Evolutionary conservation across 345 rosid genomes (phyloP).

Genomic region (Acer saccharum): DNA sequence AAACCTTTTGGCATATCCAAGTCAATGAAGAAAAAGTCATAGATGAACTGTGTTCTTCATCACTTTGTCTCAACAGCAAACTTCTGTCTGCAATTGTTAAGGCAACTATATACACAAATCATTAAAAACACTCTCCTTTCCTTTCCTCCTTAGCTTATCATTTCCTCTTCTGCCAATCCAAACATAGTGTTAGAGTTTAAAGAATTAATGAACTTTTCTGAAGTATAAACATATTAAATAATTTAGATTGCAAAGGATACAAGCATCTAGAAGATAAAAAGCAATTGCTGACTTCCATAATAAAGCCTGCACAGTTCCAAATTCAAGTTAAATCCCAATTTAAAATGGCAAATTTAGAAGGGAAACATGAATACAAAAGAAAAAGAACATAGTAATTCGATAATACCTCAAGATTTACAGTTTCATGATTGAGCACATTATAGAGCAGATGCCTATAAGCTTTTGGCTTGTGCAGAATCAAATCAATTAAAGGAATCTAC

Average conservation of each 20-base stretch:
- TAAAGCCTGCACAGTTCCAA: slow-evolving; percentile 50
- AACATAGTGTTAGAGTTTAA: not conserved
- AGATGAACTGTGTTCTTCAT: slow-evolving; percentile 44
- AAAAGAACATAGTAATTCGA: not conserved
- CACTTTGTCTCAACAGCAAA: slow-evolving; percentile 42
- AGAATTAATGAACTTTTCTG: not conserved
- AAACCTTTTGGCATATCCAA: slow-evolving; percentile 47
- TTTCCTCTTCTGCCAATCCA: too few relatives aligned
- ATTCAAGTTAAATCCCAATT: not conserved
- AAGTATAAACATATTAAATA: slow-evolving; percentile 8
- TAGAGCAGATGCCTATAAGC: slow-evolving; percentile 76
- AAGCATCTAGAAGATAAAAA: slow-evolving; percentile 74
- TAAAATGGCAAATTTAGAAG: not conserved
- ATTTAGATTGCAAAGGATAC: slow-evolving; percentile 56
- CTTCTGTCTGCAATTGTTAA: slow-evolving; percentile 62
- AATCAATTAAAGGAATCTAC: slow-evolving; percentile 80
- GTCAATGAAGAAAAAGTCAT: slow-evolving; percentile 34
- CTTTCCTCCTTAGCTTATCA: too few relatives aligned
- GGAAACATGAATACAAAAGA: not conserved
- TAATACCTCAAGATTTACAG: slow-evolving; percentile 51
- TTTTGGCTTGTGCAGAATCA: slow-evolving; percentile 80
- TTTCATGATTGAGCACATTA: slow-evolving; percentile 58
- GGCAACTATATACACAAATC: slow-evolving; percentile 30
- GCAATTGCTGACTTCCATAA: slow-evolving; percentile 59
- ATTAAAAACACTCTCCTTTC: too few relatives aligned